phyloP scores from a whole-genome alignment of 768 basidiomycete genomes.

The Pleurotus djamor region DNA sequence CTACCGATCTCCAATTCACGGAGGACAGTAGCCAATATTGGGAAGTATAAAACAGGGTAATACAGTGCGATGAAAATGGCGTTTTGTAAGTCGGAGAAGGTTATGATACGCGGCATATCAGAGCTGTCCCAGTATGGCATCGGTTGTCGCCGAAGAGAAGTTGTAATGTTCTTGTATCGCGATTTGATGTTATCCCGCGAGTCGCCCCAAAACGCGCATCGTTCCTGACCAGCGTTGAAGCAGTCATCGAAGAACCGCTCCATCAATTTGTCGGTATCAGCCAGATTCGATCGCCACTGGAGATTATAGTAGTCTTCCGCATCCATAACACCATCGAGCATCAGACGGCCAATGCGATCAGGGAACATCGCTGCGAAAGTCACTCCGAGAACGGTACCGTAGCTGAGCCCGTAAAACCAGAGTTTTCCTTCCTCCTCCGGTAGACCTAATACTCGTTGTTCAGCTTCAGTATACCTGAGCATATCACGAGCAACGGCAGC shows the following conservation, averaged over 20 bases:
- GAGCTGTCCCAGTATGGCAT: constrained; percentile 11
- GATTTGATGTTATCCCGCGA: constrained; percentile 11
- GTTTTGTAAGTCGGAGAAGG: constrained; percentile 14
- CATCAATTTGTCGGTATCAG: constrained; percentile 17
- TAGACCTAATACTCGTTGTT: background rate
- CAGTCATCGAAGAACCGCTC: constrained; percentile 18
- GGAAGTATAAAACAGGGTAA: constrained; percentile 14
- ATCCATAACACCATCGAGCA: constrained; percentile 31
- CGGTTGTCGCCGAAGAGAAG: constrained; percentile 12
- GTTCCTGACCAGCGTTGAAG: constrained; percentile 13
- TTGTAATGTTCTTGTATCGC: constrained; percentile 11
- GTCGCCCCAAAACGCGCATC: constrained; percentile 19
- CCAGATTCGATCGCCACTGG: constrained; percentile 12
- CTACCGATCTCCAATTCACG: constrained; percentile 20
- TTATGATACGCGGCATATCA: constrained; percentile 17
- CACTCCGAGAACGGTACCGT: constrained; percentile 21
- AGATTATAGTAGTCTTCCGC: constrained; percentile 17
- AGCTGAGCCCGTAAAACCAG: constrained; percentile 17
- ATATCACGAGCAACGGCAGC: background rate
- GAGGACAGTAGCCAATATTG: constrained; percentile 14
- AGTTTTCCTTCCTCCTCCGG: background rate
- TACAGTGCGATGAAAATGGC: constrained; percentile 17
- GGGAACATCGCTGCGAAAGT: constrained; percentile 33
- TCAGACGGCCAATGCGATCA: constrained; percentile 27
- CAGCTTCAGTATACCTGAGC: background rate